Base-by-base conservation (phyloP, 2,329 filamentous ascomycete genomes). In the Aspergillus aculeatinus region DNA sequence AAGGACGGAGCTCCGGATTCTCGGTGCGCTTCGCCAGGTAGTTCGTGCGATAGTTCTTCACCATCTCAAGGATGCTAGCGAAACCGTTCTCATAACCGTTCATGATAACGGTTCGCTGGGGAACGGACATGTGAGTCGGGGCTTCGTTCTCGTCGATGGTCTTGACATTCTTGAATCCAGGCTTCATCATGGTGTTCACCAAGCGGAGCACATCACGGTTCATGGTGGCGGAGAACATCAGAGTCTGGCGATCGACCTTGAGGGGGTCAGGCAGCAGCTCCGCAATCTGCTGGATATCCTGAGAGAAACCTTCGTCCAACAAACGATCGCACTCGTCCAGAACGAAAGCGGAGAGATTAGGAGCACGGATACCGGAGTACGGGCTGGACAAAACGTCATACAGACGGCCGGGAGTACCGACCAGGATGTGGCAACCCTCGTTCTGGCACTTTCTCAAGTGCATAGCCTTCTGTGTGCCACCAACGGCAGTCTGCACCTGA, bases 201-300 rank as follows among this genome's bases (percentile, higher is more conserved):
- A 98, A 84, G 48, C 84, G 79, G 66, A 96, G 87, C 49, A 99
- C 94, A 63, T 92, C 86, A 60, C 84, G 83, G 50, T 94, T 92
- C 33, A 99, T 90, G 11, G 95, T 99, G 49, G 95, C 95, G 14
- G 94, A 98, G 76, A 96, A 97, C 76, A 99, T 88, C 69, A 99
- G 86, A 6, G 93, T 97, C 76, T 99, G 95, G 53, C 94, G 87
- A 57, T 89, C 83, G 61, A 88, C 85, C 55, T 87, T 76, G 0
- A 74, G 68, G 6, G 84, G 83, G 51, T 83, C 78, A 3, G 94
- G 94, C 10, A 97, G 82, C 48, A 77, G 71, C 0, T 72, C 60
- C 58, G 86, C 77, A 58, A 94, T 91, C 1, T 84, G 74, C 53
- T 81, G 76, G 54, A 94, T 83, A 58, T 87, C 88, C 39, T 81